Evolutionary conservation across 371 early-diverging fungal species (phyloP), one percentile per base, ranked within the genome.

Genomic region (Mortierella sp.): DNA sequence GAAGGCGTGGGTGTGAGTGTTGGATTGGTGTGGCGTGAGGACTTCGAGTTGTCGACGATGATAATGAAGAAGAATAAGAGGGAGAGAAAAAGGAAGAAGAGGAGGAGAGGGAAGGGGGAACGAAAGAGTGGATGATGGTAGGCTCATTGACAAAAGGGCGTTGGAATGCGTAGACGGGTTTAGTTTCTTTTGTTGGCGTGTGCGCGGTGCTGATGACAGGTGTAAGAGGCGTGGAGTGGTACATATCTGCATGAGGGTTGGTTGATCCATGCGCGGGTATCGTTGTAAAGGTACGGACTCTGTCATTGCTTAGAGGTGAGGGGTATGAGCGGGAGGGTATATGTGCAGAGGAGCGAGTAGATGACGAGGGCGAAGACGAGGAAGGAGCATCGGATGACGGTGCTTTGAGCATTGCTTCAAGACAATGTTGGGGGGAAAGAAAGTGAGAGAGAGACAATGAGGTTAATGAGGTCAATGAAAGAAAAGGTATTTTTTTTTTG

Each of bases 131-230:
- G 24, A 64, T 21, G 64, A 34, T 37, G 40, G 64, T 21, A 9
- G 64, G 64, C 9, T 64, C 64, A 8, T 64, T 64, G 64, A 64
- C 21, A 37, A 64, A 64, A 2, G 64, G 64, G 37, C 64, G 64
- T 64, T 37, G 64, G 8, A 64, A 64, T 9, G 40, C 64, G 24
- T 64, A 64, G 2, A 37, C 19, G 24, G 64, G 3, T 3, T 37
- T 64, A 1, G 40, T 0, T 64, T 64, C 64, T 64, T 37, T 64
- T 16, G 40, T 24, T 59, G 54, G 5, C 24, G 54, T 24, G 9
- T n/a, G 21, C 5, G 24, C 54, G 1, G n/a, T 54, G 8, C 24
- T 54, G 10, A 21, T 21, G 54, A 54, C 19, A 10, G 9, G 21
- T 9, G 9, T 16, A 13, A 5, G 28, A 14, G 28, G 13, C 13